Conservation (phyloP, 2,329 filamentous ascomycete species). For the Microcyclospora pomicola region DNA sequence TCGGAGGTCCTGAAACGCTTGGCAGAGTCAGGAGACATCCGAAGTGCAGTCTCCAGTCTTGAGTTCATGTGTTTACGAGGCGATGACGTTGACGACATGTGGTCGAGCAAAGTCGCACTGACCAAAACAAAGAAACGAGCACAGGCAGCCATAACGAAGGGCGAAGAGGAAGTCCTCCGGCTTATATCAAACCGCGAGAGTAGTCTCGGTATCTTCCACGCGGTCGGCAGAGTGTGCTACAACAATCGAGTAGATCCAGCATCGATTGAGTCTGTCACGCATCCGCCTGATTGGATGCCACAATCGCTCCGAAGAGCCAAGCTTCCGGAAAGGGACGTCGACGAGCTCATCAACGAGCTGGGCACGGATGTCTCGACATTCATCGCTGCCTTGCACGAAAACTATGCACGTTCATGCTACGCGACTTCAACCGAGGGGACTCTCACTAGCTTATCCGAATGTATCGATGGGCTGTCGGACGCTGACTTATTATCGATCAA, state of each 20-base stretch:
- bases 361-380: constrained; percentile 88
- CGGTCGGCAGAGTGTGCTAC: constrained; percentile 89
- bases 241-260: constrained; percentile 66
- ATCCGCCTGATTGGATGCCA: constrained; percentile 34
- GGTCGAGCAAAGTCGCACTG: constrained; percentile 61
- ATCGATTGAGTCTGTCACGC: constrained; percentile 20
- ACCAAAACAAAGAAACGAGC: constrained; percentile 53
- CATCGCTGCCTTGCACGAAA: constrained; percentile 81
- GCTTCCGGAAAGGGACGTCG: constrained; percentile 33
- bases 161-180: constrained; percentile 67
- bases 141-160: constrained; percentile 52
- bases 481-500: constrained; percentile 73
- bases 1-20: constrained; percentile 64
- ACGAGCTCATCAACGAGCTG: constrained; percentile 78
- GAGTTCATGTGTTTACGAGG: constrained; percentile 84
- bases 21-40: constrained; percentile 78
- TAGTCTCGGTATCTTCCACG: constrained; percentile 87
- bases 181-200: constrained; percentile 76
- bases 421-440: constrained; percentile 44
- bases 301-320: constrained; percentile 29
- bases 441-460: constrained; percentile 68
- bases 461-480: constrained; percentile 73
- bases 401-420: constrained; percentile 77
- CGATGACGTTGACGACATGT: constrained; percentile 51
- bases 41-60: constrained; percentile 80